Base-by-base conservation (phyloP, 2,329 filamentous ascomycete species). In the Hypomyces rosellus region DNA sequence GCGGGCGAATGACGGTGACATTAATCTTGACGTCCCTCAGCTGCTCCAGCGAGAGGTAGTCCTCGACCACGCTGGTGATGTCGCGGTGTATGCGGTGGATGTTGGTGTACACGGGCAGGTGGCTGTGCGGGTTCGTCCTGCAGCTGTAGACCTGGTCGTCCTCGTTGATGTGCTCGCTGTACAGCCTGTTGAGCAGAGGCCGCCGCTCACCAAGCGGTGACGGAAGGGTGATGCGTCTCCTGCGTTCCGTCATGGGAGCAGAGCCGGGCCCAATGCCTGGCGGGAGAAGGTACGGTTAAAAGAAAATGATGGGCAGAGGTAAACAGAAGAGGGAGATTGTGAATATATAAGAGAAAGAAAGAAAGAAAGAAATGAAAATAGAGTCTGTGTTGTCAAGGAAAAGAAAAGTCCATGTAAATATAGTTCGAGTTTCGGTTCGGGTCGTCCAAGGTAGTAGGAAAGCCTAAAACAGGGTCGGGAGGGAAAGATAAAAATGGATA, bases 11-110 rank as follows among this genome's bases (percentile, higher is more conserved):
- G 41, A 93, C 84, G 1, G 85, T 78, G 46, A 88, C 79, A 63
- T 93, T 93, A 74, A 93, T 89, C 52, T 88, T 80, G 49, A 89
- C 84, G 64, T 89, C 86, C 61, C 85, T 81, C 55, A 95, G 73
- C 71, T 93, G 88, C 58, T 90, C 86, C 50, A 86, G 72, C 50
- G 82, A 88, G 62, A 81, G 66, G 58, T 78, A 78, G 63, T 79
- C 77, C 69, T 84, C 81, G 45, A 84, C 80, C 30, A 83, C 80
- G 50, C 76, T 78, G 54, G 77, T 72, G 51, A 86, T 78, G 64
- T 85, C 81, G 63, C 80, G 76, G 34, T 81, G 76, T 63, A 85
- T 82, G 54, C 84, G 77, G 65, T 90, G 87, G 59, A 90, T 89
- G 56, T 84, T 90, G 45, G 80, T 86, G 69, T 90, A 91, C 13